Evolutionary conservation across 2,329 filamentous ascomycete genomes (phyloP), one percentile per base, ranked within the genome.

Genomic region (Colletotrichum godetiae): DNA sequence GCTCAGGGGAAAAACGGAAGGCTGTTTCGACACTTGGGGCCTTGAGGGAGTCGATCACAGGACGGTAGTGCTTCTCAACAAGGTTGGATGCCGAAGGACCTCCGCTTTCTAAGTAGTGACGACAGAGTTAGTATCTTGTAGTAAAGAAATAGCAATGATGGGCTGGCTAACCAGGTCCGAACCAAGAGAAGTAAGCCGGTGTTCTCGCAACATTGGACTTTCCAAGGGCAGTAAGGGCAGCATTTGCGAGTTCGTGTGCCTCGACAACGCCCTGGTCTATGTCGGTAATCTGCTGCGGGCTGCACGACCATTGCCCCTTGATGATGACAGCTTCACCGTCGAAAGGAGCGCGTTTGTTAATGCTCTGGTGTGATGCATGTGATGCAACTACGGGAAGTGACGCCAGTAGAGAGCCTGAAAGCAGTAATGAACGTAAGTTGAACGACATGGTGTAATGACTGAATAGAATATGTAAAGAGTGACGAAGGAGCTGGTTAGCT

Each of bases 171-270:
- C 58, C n/a, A 12, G 27, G 58, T 10, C 64, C 64, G 4, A 67
- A 67, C 64, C 37, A 67, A 27, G 13, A 52, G 37, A 33, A 33
- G 31, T 67, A 67, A 8, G 55, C 64, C 0, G 55, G 42, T n/a
- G 64, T 59, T 24, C 12, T 59, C 7, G 58, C 19, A 11, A 67
- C 37, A 11, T 46, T 60, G 8, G 64, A 35, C 11, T 67, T 59
- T 4, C 49, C 49, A 5, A 67, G 64, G 12, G 55, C 37, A 27
- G 55, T 60, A n/a, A 67, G 64, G 49, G 64, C 64, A 19, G 58
- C 56, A 27, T 35, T 67, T n/a, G 64, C 64, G 15, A 67, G 33
- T n/a, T 67, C 64, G 29, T 58, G 64, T 19, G 64, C 64, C n/a
- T 60, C 64, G 6, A 35, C 55, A 12, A 67, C 55, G 35, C 55